phyloP scores from a whole-genome alignment of 1,284 basidiomycete genomes.

The Malassezia sympodialis region DNA sequence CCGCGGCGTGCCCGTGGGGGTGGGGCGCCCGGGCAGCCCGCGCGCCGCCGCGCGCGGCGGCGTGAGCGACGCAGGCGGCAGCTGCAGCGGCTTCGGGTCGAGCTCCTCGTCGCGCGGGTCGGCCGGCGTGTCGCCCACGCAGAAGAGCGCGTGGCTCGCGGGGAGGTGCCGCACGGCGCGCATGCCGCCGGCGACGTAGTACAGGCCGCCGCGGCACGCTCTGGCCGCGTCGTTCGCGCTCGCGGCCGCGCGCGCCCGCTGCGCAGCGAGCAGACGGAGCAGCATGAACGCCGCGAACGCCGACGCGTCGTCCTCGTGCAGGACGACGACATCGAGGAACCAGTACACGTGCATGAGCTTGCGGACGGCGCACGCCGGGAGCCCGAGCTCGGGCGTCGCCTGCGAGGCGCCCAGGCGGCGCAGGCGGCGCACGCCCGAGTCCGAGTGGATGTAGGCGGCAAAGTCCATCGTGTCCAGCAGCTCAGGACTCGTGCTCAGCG shows the following conservation, averaged over 20 bases:
- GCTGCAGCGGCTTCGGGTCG: not conserved
- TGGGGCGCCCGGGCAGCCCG: no score
- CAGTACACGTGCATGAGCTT: slow-evolving; percentile 4
- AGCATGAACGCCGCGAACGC: slow-evolving; percentile 5
- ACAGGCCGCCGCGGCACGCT: slow-evolving; percentile 3
- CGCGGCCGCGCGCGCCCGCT: not conserved
- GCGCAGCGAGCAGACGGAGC: slow-evolving; percentile 1
- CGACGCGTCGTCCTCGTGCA: slow-evolving; percentile 12
- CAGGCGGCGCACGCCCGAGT: not conserved
- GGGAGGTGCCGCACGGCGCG: not conserved
- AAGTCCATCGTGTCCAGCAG: slow-evolving; percentile 5
- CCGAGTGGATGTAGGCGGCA: slow-evolving; percentile 5
- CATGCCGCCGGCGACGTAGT: slow-evolving; percentile 8
- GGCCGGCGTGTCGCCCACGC: not conserved
- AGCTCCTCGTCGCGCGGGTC: not conserved
- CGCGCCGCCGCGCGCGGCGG: no score
- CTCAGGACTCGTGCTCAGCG: slow-evolving; percentile 1
- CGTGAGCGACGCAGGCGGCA: not conserved
- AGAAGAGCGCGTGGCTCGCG: not conserved
- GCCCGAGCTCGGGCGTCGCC: not conserved
- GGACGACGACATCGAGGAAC: slow-evolving; percentile 13
- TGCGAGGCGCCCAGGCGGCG: not conserved
- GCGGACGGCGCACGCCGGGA: not conserved
- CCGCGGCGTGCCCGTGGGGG: not conserved
- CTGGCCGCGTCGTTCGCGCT: not conserved